Evolutionary conservation across 2,329 filamentous ascomycete genomes (phyloP).

Genomic region (Stromatinia cepivora): DNA sequence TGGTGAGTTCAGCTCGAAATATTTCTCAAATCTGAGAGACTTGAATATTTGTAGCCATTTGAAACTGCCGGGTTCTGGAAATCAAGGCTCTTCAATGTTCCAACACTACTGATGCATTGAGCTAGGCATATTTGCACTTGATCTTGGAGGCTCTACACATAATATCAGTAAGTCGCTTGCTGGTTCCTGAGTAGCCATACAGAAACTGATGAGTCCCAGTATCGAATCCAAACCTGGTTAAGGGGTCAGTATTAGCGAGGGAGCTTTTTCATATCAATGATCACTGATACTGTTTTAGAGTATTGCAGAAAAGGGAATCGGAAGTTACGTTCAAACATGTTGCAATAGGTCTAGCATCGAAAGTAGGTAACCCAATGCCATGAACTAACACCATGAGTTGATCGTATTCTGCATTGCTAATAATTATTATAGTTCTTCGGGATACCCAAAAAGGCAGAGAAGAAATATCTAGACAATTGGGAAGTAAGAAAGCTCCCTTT

Average conservation of each 20-base stretch:
- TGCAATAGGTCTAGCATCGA: conserved; percentile 29
- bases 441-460: conserved; percentile 31
- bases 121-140: conserved; percentile 34
- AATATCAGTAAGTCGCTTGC: conserved; percentile 33
- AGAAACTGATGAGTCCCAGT: conserved; percentile 26
- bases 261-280: background rate
- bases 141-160: conserved; percentile 33
- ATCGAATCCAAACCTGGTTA: conserved; percentile 33
- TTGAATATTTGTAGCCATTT: background rate
- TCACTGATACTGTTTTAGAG: conserved; percentile 28
- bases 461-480: conserved; percentile 33
- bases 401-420: background rate
- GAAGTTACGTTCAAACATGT: conserved; percentile 30
- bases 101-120: background rate
- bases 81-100: background rate
- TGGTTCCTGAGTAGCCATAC: background rate
- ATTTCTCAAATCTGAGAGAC: background rate
- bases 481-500: conserved; percentile 39
- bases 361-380: conserved; percentile 24
- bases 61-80: background rate
- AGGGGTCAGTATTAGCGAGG: conserved; percentile 26
- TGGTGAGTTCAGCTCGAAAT: conserved; percentile 25
- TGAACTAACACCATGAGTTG: background rate
- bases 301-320: conserved; percentile 35
- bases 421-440: conserved; percentile 35